Conservation (phyloP, 306 rosid genomes). For the Ochetophila trinervis region DNA sequence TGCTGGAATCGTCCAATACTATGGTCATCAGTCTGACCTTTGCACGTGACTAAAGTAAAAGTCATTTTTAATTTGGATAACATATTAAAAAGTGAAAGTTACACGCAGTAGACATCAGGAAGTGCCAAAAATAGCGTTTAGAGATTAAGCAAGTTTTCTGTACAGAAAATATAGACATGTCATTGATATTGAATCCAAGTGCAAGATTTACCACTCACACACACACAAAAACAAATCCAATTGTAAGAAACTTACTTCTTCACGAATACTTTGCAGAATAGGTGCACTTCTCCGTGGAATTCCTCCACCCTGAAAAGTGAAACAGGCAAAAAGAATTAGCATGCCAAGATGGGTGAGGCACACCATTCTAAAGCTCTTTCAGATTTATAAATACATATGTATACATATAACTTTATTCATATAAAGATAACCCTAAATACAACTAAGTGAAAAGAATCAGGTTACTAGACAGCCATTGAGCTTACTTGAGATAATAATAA, state of each 20-base stretch:
- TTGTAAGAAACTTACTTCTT: conserved; percentile 77
- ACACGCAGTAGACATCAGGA: background rate
- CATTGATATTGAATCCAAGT: background rate
- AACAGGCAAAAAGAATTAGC: conserved; percentile 14
- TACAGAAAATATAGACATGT: background rate
- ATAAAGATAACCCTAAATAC: no score
- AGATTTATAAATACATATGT: no score
- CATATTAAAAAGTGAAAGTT: background rate
- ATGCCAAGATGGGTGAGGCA: background rate
- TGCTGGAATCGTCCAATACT: background rate
- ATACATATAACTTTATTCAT: no score
- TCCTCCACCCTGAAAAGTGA: conserved; percentile 74
- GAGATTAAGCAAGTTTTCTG: no score
- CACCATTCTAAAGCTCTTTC: background rate
- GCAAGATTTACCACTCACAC: no score
- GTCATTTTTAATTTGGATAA: background rate
- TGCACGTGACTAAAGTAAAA: conserved; percentile 5
- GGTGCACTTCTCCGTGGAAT: conserved; percentile 93
- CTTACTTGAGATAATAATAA: no score
- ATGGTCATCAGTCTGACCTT: conserved; percentile 1
- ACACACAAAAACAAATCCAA: no score
- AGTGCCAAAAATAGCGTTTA: no score
- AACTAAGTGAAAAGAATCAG: no score
- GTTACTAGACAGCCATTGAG: no score
- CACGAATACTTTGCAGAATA: conserved; percentile 63